Base-by-base conservation (phyloP, 2,329 filamentous ascomycete species). In the Ophiobolus disseminans region DNA sequence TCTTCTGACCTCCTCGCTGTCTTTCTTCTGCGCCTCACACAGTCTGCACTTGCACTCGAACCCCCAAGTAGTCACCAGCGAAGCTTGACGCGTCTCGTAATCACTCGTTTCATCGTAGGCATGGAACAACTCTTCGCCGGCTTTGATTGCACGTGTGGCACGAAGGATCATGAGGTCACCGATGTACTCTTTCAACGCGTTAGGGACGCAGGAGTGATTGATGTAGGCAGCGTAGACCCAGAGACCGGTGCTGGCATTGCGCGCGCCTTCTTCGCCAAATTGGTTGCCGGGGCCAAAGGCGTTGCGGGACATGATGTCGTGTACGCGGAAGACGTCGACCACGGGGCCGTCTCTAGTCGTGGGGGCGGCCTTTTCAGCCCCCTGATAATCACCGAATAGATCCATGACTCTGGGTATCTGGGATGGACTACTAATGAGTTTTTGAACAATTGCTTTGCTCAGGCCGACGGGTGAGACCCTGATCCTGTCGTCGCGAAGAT, bases 251-350 rank as follows among this genome's bases (percentile, higher is more conserved):
- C 62, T 65, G 7, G 60, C 57, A n/a, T 62, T 65, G 3, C 40
- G 42, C 4, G 57, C 55, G n/a, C 39, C 47, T 31, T 63, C 60
- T 26, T 63, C 55, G 19, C 57, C 57, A 65, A 56, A 64, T 23
- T 65, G 62, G 14, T 41, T 54, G 10, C 63, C 63, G 19, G 67
- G 72, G 0, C 74, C 75, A 34, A 82, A 82, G 38, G 53, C 54
- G 53, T 84, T 83, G 13, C 78, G 60, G 0, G 65, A 54, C 10
- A 79, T 66, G 43, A 78, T 79, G 22, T 69, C 68, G 40, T 76
- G 70, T 2, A 81, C 65, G 14, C 80, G 72, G 47, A 82, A 83
- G 0, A 74, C 73, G 54, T 83, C 80, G 4, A 82, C 72, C 0
- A 81, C 56, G 0, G 76, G 72, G 1, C 40, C 57, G 1, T 70